Evolutionary conservation across 208 protist genomes (phyloP), one percentile per base, ranked within the genome.

Genomic region (Crithidia acanthocephali): DNA sequence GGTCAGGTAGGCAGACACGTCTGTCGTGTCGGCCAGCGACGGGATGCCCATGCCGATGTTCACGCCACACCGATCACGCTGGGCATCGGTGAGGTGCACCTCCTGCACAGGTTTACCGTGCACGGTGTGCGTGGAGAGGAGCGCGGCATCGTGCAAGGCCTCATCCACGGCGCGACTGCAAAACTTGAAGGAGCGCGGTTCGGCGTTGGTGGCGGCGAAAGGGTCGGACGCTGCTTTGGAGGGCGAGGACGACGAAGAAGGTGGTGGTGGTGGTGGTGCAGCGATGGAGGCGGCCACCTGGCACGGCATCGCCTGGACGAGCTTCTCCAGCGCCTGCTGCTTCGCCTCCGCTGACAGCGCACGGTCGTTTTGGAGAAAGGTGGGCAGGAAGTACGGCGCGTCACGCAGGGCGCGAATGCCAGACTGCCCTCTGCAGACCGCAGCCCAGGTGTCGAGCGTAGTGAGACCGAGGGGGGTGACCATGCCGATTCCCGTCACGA

Each of bases 401-500:
- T 87, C 70, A 9, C 18, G 1, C 1, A 96, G 72, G 0, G 63
- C 40, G 9, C 67, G 63, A 15, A 91, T 85, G 28, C 79, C 96
- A 37, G 83, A 91, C 32, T 74, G 33, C 2, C 93, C 89, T 18
- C 45, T 65, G 48, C 95, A 84, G 5, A 98, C 69, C 1, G 71
- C 69, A 1, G 62, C 35, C 96, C 97, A 99, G 18, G 90, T 94
- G 16, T 68, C 47, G 6, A 76, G 13, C 2, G 90, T 83, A n/a
- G 68, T 81, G 7, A 88, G 30, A 22, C 96, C 98, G 15, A 99
- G 80, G 9, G 98, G 97, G 4, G 95, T 97, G 10, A 99, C 94
- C 9, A 96, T 35, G 28, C 98, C 98, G 13, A 99, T 72, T 0
- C 98, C 98, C 0, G 96, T 98, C 10, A 99, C 95, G 2, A 99